These are phyloP conservation scores for Knoxia roxburghii DNA, from an alignment of 257 asterid genomes.

Conservation along the genomic window DNA sequence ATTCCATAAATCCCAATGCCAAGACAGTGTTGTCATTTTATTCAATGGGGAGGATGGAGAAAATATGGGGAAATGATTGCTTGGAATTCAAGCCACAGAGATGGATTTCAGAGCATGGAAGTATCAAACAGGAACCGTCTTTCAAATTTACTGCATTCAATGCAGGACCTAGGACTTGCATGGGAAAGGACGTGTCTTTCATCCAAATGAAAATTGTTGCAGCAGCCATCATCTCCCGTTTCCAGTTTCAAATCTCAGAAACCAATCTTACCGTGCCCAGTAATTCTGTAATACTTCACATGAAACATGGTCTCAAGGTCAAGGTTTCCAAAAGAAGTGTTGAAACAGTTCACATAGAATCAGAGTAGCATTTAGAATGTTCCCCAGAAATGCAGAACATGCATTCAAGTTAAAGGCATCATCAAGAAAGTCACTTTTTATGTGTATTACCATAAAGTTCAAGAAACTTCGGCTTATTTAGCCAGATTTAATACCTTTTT, in stretches of 20 bases:
- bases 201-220: slow-evolving; percentile 12
- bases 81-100: slow-evolving; percentile 5
- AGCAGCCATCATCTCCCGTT: slow-evolving; percentile 3
- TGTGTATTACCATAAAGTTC: too few relatives aligned
- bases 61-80: slow-evolving; percentile 5
- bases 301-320: slow-evolving; percentile 6
- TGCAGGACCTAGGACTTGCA: slow-evolving; percentile 9
- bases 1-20: neutral
- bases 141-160: slow-evolving; percentile 5
- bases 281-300: slow-evolving; percentile 7
- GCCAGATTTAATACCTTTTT: neutral
- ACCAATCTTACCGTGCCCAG: neutral
- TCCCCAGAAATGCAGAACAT: too few relatives aligned
- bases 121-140: slow-evolving; percentile 5
- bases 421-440: too few relatives aligned
- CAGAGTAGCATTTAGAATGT: neutral
- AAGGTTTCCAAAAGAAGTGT: slow-evolving; percentile 2
- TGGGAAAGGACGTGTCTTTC: slow-evolving; percentile 4
- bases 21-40: slow-evolving; percentile 1
- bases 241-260: neutral
- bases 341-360: neutral
- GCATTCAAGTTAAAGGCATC: too few relatives aligned
- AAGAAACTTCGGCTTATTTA: too few relatives aligned
- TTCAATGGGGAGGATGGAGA: slow-evolving; percentile 10
- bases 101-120: slow-evolving; percentile 7